A percentile compares a stretch with the other conserved stretches of the same genome.
phyloP scores from a whole-genome alignment of 2,329 filamentous ascomycete genomes.

The Aspergillus puulaauensis region DNA sequence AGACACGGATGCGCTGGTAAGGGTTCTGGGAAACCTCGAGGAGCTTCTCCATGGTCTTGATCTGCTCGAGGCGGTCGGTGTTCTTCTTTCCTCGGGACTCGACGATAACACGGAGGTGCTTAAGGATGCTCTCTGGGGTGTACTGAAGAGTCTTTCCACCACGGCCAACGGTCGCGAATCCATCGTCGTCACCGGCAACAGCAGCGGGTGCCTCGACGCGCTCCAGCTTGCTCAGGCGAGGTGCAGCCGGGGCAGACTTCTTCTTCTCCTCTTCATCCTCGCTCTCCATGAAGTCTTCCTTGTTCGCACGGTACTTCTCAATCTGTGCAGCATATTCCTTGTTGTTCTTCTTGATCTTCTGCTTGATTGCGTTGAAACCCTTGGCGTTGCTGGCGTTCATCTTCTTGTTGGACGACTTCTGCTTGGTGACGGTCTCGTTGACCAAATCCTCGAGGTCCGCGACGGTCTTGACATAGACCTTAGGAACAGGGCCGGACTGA shows the following conservation, averaged over 20 bases:
- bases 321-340: slow-evolving; percentile 89
- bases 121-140: slow-evolving; percentile 96
- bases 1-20: slow-evolving; percentile 91
- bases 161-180: slow-evolving; percentile 84
- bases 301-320: slow-evolving; percentile 80
- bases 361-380: slow-evolving; percentile 94
- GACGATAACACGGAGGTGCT: slow-evolving; percentile 88
- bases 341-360: slow-evolving; percentile 98
- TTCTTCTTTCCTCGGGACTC: slow-evolving; percentile 99
- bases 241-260: slow-evolving; percentile 41
- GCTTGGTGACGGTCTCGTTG: slow-evolving; percentile 90
- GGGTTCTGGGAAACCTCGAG: slow-evolving; percentile 83
- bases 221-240: slow-evolving; percentile 52
- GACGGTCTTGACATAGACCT: slow-evolving; percentile 88
- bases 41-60: slow-evolving; percentile 95
- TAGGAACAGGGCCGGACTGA: slow-evolving; percentile 76
- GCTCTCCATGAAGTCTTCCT: slow-evolving; percentile 74
- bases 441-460: slow-evolving; percentile 92
- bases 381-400: slow-evolving; percentile 96
- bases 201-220: slow-evolving; percentile 49
- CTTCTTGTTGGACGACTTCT: slow-evolving; percentile 95
- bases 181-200: slow-evolving; percentile 69
- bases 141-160: slow-evolving; percentile 87
- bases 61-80: slow-evolving; percentile 91
- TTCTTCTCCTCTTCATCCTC: slow-evolving; percentile 75